Base-by-base conservation (phyloP, 495 filamentous ascomycete genomes). In the Aspergillus carlsbadensis region DNA sequence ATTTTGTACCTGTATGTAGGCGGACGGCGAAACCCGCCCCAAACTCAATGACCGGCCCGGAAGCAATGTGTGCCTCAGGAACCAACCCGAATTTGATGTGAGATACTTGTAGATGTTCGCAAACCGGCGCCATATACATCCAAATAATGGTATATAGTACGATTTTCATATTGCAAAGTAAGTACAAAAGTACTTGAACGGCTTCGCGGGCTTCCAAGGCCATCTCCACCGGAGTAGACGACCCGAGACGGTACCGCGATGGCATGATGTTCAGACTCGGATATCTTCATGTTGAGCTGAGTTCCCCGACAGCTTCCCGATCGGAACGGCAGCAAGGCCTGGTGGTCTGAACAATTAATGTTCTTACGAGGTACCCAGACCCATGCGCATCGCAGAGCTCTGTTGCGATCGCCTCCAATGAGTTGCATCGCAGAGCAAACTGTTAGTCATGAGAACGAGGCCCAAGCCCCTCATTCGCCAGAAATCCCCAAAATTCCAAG, bases 361-460 rank as follows among this genome's bases (percentile, higher is more conserved):
- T 41, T 40, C 17, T 39, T 34, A 49, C 41, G 21, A 33, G 39
- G 35, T 14, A 44, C 15, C 37, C 41, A 21, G 14, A 21, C 17
- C 39, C 39, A 18, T 20, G 15, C n/a, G 17, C 39, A 42, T 18
- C 15, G 33, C 15, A 17, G 33, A 47, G 11, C 11, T 34, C 33
- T 48, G 22, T n/a, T 14, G 33, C 31, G 13, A 14, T 33, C 21
- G 24, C 43, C 56, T 56, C 60, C 60, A 62, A 56, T 59, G 53
- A 55, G 60, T 45, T 40, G 45, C 39, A 24, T 35, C 24, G 41
- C 22, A 21, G 10, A 17, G 10, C 41, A 66, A 65, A 47, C 56
- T 62, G 61, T 75, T 75, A 75, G 70, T 75, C 73, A 75, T 75
- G 60, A 57, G 65, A 67, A 66, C 46, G 54, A 39, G 35, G 50